Base-by-base conservation (phyloP, 2,329 filamentous ascomycete species). In the Ceratocystis papillata region DNA sequence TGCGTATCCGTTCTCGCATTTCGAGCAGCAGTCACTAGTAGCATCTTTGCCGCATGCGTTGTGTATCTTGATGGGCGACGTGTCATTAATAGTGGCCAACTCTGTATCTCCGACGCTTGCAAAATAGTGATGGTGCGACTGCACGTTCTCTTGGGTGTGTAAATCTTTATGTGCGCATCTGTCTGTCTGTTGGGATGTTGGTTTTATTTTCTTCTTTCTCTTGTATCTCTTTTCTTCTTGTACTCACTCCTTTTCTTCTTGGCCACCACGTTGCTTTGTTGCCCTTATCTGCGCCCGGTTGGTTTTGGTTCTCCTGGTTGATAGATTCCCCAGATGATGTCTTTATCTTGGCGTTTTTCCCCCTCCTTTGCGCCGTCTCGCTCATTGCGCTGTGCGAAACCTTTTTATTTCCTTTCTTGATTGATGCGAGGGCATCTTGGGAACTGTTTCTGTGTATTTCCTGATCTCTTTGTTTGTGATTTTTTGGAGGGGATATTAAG, bases 61-160 rank as follows among this genome's bases (percentile, higher is more conserved):
- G 5, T n/a, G 55, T 17, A 57, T 46, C 25, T 22, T 68, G 68
- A 69, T 68, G 67, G 68, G 70, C 41, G 66, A 72, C 70, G 69
- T 69, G 37, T 15, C 37, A 41, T 41, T 41, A 50, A 25, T 30
- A 5, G 50, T 17, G 17, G 46, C 48, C 30, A 68, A 69, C 68
- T 68, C 69, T 70, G 44, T 53, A 10, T 53, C 37, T 41, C 37
- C 12, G 64, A 71, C 70, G 69, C 68, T 55, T 46, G 37, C 20
- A 55, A 25, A 50, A 62, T 30, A n/a, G 62, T 48, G 25, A 50
- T 57, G 48, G 69, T 69, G 68, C 69, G 25, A 65, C 57, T 46
- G 44, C 59, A 41, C 3, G 37, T 41, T 41, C 10, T 41, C 10
- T 15, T 15, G 37, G 10, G 3, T 22, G 37, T 15, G 10, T 41